Base-by-base conservation (phyloP, 257 asterid genomes). In the Plantago ovata region DNA sequence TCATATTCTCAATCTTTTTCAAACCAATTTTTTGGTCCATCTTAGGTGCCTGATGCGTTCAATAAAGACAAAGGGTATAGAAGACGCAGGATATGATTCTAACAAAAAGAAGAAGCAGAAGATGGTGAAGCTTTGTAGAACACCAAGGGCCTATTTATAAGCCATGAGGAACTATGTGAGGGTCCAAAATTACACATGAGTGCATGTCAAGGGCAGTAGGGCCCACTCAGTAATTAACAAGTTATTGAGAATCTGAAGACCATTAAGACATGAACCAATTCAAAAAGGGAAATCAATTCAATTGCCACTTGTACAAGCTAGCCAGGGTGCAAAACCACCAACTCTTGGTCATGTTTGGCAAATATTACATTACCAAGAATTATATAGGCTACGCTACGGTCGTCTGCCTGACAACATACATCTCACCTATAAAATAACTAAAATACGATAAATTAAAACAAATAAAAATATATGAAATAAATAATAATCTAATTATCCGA, bases 21-120 rank as follows among this genome's bases (percentile, higher is more conserved):
- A 86, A 66, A 0, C 75, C 93, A 0, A 77, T 70, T 66, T 78
- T 86, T 28, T 81, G 63, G 28, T 85, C 91, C 94, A 82, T 80
- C 56, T 38, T 44, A 9, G 10, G 8, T 3, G 24, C 18, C 49
- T 41, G 10, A 16, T 16, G 24, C 40, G 39, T 44, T 16, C 49
- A 13, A 9, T 24, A 13, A 3, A n/a, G 22, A 9, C 22, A n/a
- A n/a, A 53, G 28, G 58, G 58, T 41, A 22, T 23, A 23, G 12
- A 12, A 13, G 6, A 47, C n/a, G n/a, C n/a, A n/a, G n/a, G n/a
- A n/a, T n/a, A n/a, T n/a, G n/a, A n/a, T n/a, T 40, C 20, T 44
- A 44, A 18, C 24, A 13, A 18, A 19, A 36, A 3, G 22, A 11
- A 15, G 19, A 2, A 1, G 59, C 8, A 7, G 23, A 14, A 15